Base-by-base conservation (phyloP, 176 grass and related monocot genomes). In the Triticum monococcum region DNA sequence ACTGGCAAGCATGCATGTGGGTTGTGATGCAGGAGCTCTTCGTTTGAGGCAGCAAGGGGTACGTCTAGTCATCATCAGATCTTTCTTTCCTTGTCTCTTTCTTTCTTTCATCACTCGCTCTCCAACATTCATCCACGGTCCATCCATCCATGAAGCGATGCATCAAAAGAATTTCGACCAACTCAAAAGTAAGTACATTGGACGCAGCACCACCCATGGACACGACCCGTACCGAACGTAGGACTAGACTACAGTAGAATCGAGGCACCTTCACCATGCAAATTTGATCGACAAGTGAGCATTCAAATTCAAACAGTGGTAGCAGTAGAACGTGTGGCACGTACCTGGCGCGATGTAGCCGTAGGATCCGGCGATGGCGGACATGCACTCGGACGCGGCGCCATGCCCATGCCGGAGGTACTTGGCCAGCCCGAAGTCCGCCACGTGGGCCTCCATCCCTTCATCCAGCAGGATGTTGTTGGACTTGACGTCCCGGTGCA, bases 321-420 rank as follows among this genome's bases (percentile, higher is more conserved):
- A 41, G 38, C 9, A 41, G 38, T 41, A 2, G 38, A 41, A 38
- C 37, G 37, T 38, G 28, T 30, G 28, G 28, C 28, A 50, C 14
- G 14, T 72, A 96, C 94, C 94, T 92, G 94, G 94, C 54, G 94
- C 94, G 66, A 96, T 96, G 83, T 96, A 96, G 23, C 94, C 94
- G 84, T 96, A 96, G 3, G 94, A 96, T 13, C 91, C 94, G 30
- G 94, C 91, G 24, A 96, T 88, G 81, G 94, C 91, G 25, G 94
- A 93, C 94, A 96, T 96, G 87, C 91, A 96, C 79, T 93, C 91
- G 5, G 91, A 90, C 5, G 91, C 63, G 4, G 91, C 74, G 8
- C 85, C 38, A 6, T 68, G 57, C 36, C 85, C 36, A 5, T 68
- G 59, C 37, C 75, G 52, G 40, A 96, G 86, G 74, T 92, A 93